A percentile compares a stretch with the other conserved stretches of the same genome.
phyloP scores from a whole-genome alignment of 192 early-diverging fungal species.

The Haplosporangium gracile region DNA sequence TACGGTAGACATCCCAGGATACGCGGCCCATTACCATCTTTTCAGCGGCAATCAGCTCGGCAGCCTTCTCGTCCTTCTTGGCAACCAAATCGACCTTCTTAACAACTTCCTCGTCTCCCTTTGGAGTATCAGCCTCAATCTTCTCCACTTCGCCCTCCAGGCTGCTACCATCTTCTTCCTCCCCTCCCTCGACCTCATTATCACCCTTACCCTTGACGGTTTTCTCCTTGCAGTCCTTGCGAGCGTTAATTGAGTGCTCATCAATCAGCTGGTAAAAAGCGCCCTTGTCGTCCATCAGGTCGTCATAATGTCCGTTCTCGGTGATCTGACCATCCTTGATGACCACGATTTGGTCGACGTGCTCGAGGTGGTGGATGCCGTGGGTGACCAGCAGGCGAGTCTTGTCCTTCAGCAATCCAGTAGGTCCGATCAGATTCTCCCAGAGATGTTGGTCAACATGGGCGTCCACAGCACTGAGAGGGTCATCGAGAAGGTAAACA shows the following conservation, averaged over 20 bases:
- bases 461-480: constrained; percentile 88
- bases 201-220: not conserved
- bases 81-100: constrained; percentile 14
- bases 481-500: constrained; percentile 83
- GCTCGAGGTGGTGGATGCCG: constrained; percentile 78
- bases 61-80: constrained; percentile 42
- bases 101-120: constrained; percentile 10
- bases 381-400: constrained; percentile 89
- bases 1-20: constrained; percentile 77
- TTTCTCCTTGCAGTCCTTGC: constrained; percentile 15
- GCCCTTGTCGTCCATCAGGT: constrained; percentile 66
- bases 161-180: constrained; percentile 19
- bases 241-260: constrained; percentile 61
- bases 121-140: constrained; percentile 14
- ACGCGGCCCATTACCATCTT: constrained; percentile 85
- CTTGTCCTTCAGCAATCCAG: constrained; percentile 72
- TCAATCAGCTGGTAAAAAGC: constrained; percentile 70
- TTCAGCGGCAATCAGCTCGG: constrained; percentile 81
- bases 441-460: constrained; percentile 73
- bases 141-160: not conserved
- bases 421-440: constrained; percentile 84
- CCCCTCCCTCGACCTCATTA: constrained; percentile 27
- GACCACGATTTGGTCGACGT: constrained; percentile 75
- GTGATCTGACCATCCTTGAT: constrained; percentile 76
- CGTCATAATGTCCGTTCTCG: constrained; percentile 71